These are phyloP conservation scores for Ogataea glucozyma DNA, from an alignment of 805 yeast species.

Conservation along the genomic window DNA sequence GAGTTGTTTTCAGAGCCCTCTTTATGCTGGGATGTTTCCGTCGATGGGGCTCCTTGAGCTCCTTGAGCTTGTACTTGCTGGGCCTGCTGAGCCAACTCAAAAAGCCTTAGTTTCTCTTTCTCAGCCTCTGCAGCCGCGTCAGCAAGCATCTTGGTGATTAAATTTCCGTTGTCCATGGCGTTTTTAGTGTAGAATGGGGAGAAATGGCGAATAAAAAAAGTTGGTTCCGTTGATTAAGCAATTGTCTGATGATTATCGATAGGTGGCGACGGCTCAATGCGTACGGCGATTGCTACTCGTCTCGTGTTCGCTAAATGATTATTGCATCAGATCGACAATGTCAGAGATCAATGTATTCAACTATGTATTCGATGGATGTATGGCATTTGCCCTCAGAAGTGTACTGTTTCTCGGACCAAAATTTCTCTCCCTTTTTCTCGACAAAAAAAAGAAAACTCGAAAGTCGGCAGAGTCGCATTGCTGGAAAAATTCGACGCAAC, in stretches of 20 bases:
- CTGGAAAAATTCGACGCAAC: conserved; percentile 4
- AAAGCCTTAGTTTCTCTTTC: conserved; percentile 20
- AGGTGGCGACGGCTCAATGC: neutral
- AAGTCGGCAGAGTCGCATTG: no score
- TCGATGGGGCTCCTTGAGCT: no score
- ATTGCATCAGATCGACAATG: conserved; percentile 2
- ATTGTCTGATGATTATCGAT: no score
- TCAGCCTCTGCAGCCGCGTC: conserved; percentile 38
- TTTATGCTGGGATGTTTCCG: no score
- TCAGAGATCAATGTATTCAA: neutral
- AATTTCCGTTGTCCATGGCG: conserved; percentile 23
- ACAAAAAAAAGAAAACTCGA: no score
- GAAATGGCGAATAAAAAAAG: no score
- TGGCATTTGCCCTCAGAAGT: conserved; percentile 1
- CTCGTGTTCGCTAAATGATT: neutral
- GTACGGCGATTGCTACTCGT: neutral
- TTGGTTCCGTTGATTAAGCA: no score
- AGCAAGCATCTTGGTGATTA: conserved; percentile 33
- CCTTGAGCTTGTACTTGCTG: no score
- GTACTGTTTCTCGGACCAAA: neutral
- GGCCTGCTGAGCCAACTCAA: conserved; percentile 4
- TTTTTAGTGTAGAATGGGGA: neutral
- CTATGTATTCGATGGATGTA: neutral
- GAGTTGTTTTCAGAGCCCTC: no score
- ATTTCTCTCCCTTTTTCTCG: neutral